Evolutionary conservation across 176 grass and related monocot species (phyloP), one percentile per base, ranked within the genome.

Genomic region (Oryza nivara): DNA sequence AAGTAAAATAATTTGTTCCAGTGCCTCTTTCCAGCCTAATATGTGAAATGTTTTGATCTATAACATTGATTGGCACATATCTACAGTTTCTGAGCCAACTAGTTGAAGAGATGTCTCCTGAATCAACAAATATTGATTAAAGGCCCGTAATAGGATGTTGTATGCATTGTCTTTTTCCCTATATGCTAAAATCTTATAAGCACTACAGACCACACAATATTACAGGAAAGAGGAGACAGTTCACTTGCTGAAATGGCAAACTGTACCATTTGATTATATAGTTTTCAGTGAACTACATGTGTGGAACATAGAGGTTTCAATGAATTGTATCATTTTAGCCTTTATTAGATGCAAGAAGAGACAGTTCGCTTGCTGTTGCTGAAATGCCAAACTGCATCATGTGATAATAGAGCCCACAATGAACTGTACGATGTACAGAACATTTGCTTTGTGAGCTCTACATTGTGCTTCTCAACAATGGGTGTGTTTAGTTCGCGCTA

Each of bases 1-100:
- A 65, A 13, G 0, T 48, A 76, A 70, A 68, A 38, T 65, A 10
- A 86, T 67, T 40, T 80, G 19, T 49, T 72, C 12, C 40, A 49
- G 25, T 22, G 56, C 38, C 36, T 54, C 47, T 68, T 69, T 87
- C 43, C 20, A 70, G 65, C 79, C 76, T 63, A 44, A 20, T n/a
- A 82, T 71, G 28, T 4, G 20, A 82, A 87, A 76, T 70, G 7
- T 80, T 74, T 68, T 76, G 15, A 40, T 34, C 48, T 56, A 63
- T 32, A 16, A 15, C n/a, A 34, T 19, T 80, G 20, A 58, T 68
- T 26, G 46, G 67, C 11, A 30, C 52, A 49, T 14, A 73, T 65
- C 17, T 40, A 38, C 5, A 65, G 17, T 78, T 52, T 66, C 22
- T 7, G 36, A n/a, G 22, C 7, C 44, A 83, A 41, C 74, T 67